phyloP scores from a whole-genome alignment of 371 early-diverging fungal species.

The Mortierella sp. region DNA sequence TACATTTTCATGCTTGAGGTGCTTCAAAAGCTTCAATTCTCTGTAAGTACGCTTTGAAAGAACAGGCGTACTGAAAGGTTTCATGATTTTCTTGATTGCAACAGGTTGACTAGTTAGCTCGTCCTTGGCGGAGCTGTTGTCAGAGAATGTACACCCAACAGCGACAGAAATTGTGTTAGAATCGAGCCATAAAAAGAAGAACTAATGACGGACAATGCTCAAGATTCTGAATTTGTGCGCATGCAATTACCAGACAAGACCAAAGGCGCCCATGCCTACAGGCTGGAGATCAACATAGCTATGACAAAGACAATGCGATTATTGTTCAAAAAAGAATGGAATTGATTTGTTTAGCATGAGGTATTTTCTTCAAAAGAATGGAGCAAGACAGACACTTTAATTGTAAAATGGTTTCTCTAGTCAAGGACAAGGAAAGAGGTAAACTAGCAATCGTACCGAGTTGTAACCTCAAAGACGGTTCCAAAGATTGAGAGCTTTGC shows the following conservation, averaged over 20 bases:
- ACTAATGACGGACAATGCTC: neutral
- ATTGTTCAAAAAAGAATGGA: neutral
- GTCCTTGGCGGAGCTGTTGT: slow-evolving; percentile 87
- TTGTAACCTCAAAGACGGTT: slow-evolving; percentile 93
- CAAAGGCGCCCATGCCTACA: slow-evolving; percentile 98
- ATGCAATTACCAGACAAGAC: slow-evolving; percentile 87
- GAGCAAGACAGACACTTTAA: too few species aligned
- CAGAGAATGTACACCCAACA: neutral
- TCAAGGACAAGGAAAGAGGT: neutral
- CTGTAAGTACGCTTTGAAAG: slow-evolving; percentile 95
- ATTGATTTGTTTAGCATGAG: neutral
- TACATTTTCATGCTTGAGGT: slow-evolving; percentile 91
- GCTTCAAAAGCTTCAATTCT: slow-evolving; percentile 92
- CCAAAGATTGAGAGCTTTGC: slow-evolving; percentile 91
- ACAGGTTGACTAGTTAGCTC: slow-evolving; percentile 84
- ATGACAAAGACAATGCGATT: neutral
- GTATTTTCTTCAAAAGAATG: neutral
- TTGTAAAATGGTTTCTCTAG: too few species aligned
- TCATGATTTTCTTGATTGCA: slow-evolving; percentile 97
- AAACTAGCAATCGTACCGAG: slow-evolving; percentile 65
- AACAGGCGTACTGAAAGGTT: slow-evolving; percentile 92
- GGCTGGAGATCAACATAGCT: slow-evolving; percentile 94
- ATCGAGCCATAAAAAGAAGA: neutral
- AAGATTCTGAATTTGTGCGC: neutral
- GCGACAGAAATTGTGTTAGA: neutral